Conservation (phyloP, 441 rosid species). For the Gossypium gossypioides region DNA sequence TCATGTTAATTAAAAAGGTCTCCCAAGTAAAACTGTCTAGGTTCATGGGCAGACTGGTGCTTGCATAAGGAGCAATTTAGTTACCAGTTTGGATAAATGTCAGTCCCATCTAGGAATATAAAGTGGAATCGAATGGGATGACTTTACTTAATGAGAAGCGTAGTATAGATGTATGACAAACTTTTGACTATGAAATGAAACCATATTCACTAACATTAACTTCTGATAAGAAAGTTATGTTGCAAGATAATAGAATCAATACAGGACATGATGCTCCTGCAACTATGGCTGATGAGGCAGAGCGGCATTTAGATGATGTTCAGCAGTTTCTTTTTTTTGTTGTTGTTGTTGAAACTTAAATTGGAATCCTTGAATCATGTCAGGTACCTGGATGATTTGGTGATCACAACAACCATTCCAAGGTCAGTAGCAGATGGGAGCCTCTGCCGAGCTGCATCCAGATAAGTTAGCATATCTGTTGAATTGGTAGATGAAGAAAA, state of each 20-base stretch:
- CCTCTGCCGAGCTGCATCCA: slow-evolving; percentile 17
- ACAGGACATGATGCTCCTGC: slow-evolving; percentile 20
- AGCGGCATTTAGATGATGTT: slow-evolving; percentile 10
- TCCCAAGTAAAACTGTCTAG: slow-evolving; percentile 15
- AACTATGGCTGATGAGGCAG: slow-evolving; percentile 21
- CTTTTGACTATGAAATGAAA: slow-evolving; percentile 19
- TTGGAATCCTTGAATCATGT: slow-evolving; percentile 10
- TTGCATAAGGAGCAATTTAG: slow-evolving; percentile 17
- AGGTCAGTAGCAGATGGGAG: slow-evolving; percentile 11
- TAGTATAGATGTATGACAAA: slow-evolving; percentile 19
- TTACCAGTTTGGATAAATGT: slow-evolving; percentile 9
- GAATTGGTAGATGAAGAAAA: not conserved
- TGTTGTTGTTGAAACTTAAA: slow-evolving; percentile 5
- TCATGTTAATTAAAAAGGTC: slow-evolving; percentile 15
- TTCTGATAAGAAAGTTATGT: slow-evolving; percentile 12
- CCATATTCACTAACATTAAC: slow-evolving; percentile 23
- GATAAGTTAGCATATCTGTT: slow-evolving; percentile 17
- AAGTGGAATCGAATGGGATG: slow-evolving; percentile 19
- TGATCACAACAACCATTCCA: slow-evolving; percentile 10
- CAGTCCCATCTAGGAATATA: slow-evolving; percentile 11
- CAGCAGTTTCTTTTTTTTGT: slow-evolving; percentile 2
- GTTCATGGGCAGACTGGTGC: slow-evolving; percentile 17
- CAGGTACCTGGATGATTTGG: slow-evolving; percentile 7
- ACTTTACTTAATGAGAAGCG: slow-evolving; percentile 7
- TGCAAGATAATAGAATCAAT: slow-evolving; percentile 16